Percentiles rank a stretch among this genome's conserved stretches.
These are phyloP conservation scores for Colletotrichum orbiculare DNA, from an alignment of 2,329 filamentous ascomycete genomes.

Conservation along the genomic window DNA sequence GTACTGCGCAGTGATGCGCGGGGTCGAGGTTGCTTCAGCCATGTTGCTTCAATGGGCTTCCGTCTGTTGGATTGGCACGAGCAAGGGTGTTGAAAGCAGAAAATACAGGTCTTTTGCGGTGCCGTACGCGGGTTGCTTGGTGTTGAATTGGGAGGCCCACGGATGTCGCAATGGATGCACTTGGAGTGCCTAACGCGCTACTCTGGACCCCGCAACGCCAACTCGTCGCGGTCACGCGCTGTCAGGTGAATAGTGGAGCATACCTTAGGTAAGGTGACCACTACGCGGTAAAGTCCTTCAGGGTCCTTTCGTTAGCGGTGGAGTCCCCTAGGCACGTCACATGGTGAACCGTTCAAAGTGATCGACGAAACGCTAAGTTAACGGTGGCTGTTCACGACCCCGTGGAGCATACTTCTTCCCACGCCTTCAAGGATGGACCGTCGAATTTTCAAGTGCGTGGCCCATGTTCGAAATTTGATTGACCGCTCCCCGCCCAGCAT, in stretches of 20 bases:
- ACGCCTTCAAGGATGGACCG: too few species aligned
- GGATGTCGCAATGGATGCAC: too few species aligned
- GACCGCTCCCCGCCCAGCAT: background rate
- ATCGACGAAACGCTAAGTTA: constrained; percentile 30
- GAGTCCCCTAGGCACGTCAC: background rate
- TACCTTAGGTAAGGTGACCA: background rate
- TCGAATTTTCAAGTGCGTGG: constrained; percentile 8
- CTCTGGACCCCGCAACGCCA: constrained; percentile 13
- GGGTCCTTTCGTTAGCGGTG: too few species aligned
- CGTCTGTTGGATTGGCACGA: background rate
- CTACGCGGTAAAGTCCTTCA: background rate
- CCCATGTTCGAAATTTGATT: constrained; percentile 11
- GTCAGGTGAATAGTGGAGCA: constrained; percentile 24
- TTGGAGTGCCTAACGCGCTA: constrained; percentile 11
- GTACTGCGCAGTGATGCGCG: constrained; percentile 84
- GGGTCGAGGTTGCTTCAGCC: constrained; percentile 75
- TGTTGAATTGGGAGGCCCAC: too few species aligned
- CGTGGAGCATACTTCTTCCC: too few species aligned
- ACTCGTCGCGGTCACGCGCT: constrained; percentile 17
- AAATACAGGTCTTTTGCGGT: background rate
- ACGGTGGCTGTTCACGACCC: constrained; percentile 7
- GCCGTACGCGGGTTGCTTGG: too few species aligned
- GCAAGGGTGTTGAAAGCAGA: background rate
- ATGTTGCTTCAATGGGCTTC: constrained; percentile 59
- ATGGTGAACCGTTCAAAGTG: constrained; percentile 8